Percentiles rank a stretch among this genome's conserved stretches.
Conservation (phyloP, 345 rosid genomes). For the Clausena lansium region DNA sequence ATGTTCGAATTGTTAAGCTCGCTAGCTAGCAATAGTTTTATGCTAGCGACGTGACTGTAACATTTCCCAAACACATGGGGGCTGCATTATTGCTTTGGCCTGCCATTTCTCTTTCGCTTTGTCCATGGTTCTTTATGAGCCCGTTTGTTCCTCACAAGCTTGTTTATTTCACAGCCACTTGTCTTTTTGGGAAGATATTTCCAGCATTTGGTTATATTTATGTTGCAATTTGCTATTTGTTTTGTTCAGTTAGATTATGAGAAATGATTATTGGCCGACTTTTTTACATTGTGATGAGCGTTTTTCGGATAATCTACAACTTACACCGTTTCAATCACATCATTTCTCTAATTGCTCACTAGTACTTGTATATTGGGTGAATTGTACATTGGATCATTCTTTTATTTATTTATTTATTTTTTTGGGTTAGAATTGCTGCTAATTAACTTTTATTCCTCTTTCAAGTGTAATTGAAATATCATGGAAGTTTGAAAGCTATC, state of each 20-base stretch:
- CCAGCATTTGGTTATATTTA: neutral
- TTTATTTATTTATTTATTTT: too few species aligned
- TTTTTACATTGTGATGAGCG: too few species aligned
- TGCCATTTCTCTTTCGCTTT: conserved; percentile 35
- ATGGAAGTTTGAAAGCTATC: neutral
- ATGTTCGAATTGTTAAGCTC: conserved; percentile 13
- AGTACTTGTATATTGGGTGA: too few species aligned
- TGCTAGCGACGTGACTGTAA: conserved; percentile 36
- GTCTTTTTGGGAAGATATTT: neutral
- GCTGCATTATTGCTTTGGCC: conserved; percentile 29
- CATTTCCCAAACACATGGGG: conserved; percentile 36
- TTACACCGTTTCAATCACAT: neutral
- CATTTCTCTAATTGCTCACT: neutral
- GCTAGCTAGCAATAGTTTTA: conserved; percentile 8
- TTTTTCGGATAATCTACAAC: neutral
- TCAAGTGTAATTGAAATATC: too few species aligned
- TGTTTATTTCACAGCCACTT: neutral
- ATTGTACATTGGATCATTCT: too few species aligned
- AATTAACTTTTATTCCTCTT: too few species aligned
- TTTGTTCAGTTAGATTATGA: neutral
- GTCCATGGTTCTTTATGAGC: neutral
- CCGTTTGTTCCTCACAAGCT: neutral
- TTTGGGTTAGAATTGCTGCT: too few species aligned
- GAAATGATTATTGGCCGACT: too few species aligned
- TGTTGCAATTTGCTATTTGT: neutral